Evolutionary conservation across 2,329 filamentous ascomycete genomes (phyloP).

Genomic region (Didymella glomerata): DNA sequence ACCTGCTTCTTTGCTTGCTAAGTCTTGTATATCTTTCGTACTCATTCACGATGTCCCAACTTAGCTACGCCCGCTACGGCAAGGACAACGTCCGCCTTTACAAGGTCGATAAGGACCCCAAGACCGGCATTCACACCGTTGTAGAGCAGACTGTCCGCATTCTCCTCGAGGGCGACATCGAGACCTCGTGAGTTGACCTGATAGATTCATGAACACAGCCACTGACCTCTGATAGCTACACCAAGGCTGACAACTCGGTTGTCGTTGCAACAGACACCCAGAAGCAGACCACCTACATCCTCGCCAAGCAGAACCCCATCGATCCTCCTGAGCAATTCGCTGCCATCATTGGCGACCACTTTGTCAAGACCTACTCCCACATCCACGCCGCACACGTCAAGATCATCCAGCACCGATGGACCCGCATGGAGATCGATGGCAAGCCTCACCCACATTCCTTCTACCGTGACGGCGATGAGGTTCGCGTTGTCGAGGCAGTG

Average conservation of each 20-base stretch:
- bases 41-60: constrained; percentile 54
- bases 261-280: constrained; percentile 97
- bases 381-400: constrained; percentile 85
- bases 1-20: background rate
- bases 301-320: constrained; percentile 91
- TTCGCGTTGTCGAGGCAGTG: constrained; percentile 80
- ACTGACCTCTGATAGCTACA: constrained; percentile 71
- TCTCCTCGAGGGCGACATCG: constrained; percentile 91
- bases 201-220: background rate
- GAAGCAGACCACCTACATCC: constrained; percentile 92
- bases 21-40: background rate
- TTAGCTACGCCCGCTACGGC: constrained; percentile 74
- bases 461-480: constrained; percentile 87
- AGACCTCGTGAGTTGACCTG: constrained; percentile 69
- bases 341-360: constrained; percentile 84
- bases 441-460: constrained; percentile 96
- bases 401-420: constrained; percentile 88
- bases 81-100: constrained; percentile 99
- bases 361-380: constrained; percentile 85
- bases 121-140: constrained; percentile 81
- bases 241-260: constrained; percentile 89
- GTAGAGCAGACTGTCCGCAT: constrained; percentile 95
- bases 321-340: constrained; percentile 93
- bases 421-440: constrained; percentile 84
- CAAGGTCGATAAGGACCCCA: constrained; percentile 85